Base-by-base conservation (phyloP, 768 basidiomycete species). In the Pulveroboletus frians region DNA sequence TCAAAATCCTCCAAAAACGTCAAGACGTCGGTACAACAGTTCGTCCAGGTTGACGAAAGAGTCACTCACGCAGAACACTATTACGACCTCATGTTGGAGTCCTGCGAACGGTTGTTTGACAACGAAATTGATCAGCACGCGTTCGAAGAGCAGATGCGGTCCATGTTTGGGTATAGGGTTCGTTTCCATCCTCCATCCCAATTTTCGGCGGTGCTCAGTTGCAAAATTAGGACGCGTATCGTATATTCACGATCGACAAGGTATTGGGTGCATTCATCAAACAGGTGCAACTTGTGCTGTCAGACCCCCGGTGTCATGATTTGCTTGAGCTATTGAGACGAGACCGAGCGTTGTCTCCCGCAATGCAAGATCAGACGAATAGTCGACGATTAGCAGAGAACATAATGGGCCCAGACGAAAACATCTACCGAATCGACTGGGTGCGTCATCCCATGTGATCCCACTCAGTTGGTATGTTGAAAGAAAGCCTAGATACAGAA, bases 231-330 rank as follows among this genome's bases (percentile, higher is more conserved):
- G 74, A 88, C 23, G 84, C 84, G 0, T 97, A 91, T 67, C 86
- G 85, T 62, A 80, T 92, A 60, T 99, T 96, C 68, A 97, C 95
- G 0, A 74, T 96, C 21, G 95, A 99, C 70, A 93, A 96, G 67
- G 75, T 97, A 31, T 78, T 97, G 37, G 88, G 87, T 1, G 76
- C 82, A 1, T 77, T 97, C 52, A 83, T 99, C 68, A 97, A 96
- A 64, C 92, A 94, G 71, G 90, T 88, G 9, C 88, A 90, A 61
- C 64, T 75, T n/a, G 71, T 85, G 29, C 72, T 88, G n/a, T 65
- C 76, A 1, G 88, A 89, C 55, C 59, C 76, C 2, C 84, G 81
- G 59, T 84, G 83, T 60, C 84, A 85, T 57, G 85, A 89, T 21
- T 69, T 90, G 9, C 72, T 86, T 5, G 86, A 89, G 46, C 67